phyloP scores from a whole-genome alignment of 257 asterid species.

The Rehmannia glutinosa region DNA sequence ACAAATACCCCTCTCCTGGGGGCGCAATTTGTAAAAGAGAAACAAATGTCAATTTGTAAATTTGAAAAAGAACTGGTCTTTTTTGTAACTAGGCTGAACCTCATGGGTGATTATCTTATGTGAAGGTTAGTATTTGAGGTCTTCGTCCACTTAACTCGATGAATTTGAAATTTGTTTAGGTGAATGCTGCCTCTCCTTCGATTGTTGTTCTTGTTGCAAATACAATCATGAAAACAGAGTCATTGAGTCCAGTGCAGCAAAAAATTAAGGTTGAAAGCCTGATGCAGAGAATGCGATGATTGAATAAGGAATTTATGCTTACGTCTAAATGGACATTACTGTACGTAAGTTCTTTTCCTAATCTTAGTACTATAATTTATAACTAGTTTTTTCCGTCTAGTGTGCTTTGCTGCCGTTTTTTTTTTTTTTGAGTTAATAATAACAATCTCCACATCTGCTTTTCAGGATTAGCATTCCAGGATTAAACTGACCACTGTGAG shows the following conservation, averaged over 20 bases:
- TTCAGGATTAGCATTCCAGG: no score
- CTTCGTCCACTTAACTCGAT: background rate
- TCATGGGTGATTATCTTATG: background rate
- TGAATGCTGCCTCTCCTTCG: constrained; percentile 69
- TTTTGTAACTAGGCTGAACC: background rate
- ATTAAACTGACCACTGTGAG: no score
- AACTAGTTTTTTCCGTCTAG: background rate
- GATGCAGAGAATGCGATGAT: constrained; percentile 54
- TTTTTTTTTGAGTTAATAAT: background rate
- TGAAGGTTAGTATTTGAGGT: background rate
- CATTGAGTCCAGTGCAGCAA: constrained; percentile 76
- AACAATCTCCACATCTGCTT: background rate
- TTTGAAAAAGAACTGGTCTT: no score
- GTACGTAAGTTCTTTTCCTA: constrained; percentile 7
- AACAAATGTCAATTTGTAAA: no score
- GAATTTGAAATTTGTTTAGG: constrained; percentile 32
- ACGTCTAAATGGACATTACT: background rate
- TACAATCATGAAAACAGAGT: constrained; percentile 78
- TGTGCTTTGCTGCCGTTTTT: no score
- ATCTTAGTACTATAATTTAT: background rate
- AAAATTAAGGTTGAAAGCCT: constrained; percentile 75
- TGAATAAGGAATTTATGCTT: constrained; percentile 3
- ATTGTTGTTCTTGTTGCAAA: constrained; percentile 69
- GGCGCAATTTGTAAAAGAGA: no score
- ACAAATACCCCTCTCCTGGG: no score